Evolutionary conservation across 352 stramenopile genomes (phyloP).

Genomic region (Phytophthora nicotianae): DNA sequence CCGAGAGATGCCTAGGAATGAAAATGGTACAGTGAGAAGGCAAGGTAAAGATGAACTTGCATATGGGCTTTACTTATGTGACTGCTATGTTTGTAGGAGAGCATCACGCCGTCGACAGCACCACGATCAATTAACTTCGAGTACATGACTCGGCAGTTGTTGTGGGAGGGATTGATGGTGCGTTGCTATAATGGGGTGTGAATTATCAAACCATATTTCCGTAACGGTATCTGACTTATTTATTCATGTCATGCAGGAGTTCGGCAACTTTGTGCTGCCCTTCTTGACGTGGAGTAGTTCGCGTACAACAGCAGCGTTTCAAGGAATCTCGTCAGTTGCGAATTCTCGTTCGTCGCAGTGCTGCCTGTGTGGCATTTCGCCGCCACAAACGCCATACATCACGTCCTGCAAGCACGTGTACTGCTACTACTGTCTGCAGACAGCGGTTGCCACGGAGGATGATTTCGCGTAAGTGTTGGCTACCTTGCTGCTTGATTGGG

Average conservation of each 20-base stretch:
- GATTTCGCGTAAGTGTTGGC: slow-evolving; percentile 64
- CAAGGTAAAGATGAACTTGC: neutral
- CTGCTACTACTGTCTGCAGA: slow-evolving; percentile 88
- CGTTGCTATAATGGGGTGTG: slow-evolving; percentile 3
- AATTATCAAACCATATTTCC: neutral
- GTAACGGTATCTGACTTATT: slow-evolving; percentile 5
- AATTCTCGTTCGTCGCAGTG: slow-evolving; percentile 46
- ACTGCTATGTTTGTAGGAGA: slow-evolving; percentile 44
- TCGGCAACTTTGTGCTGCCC: slow-evolving; percentile 77
- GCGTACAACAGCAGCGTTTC: slow-evolving; percentile 24
- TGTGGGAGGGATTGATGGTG: slow-evolving; percentile 87
- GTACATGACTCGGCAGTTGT: slow-evolving; percentile 85
- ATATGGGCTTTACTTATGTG: slow-evolving; percentile 2
- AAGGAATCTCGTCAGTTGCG: slow-evolving; percentile 6
- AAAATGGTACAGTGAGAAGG: slow-evolving; percentile 57
- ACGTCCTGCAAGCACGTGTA: slow-evolving; percentile 88
- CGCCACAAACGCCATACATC: slow-evolving; percentile 81
- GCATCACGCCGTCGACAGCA: slow-evolving; percentile 51
- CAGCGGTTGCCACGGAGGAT: slow-evolving; percentile 68
- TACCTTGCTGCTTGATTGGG: neutral
- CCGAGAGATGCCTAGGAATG: slow-evolving; percentile 71
- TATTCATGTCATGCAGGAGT: slow-evolving; percentile 53
- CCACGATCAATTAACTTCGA: slow-evolving; percentile 85
- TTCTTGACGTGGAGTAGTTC: slow-evolving; percentile 72
- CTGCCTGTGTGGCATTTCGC: slow-evolving; percentile 63